A percentile compares a stretch with the other conserved stretches of the same genome.
Conservation (phyloP, 495 filamentous ascomycete genomes). For the Penicillium samsonianum region DNA sequence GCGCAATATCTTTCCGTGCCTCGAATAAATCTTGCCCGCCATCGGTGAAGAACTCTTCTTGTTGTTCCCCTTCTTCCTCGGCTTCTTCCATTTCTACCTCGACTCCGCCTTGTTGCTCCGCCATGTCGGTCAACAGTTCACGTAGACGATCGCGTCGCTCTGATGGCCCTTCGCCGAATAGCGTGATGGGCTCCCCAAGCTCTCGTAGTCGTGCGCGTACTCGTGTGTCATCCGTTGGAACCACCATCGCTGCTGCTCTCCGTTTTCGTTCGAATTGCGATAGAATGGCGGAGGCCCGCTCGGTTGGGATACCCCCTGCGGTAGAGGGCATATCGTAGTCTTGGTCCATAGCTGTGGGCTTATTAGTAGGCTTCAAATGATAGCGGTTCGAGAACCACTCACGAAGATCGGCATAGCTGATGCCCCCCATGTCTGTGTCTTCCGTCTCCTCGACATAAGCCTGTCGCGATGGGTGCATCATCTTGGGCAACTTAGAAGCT, state of each 20-base stretch:
- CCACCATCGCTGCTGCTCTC: slow-evolving; percentile 84
- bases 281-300: slow-evolving; percentile 84
- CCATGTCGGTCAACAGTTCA: slow-evolving; percentile 71
- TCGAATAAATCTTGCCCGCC: slow-evolving; percentile 73
- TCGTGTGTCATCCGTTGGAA: slow-evolving; percentile 90
- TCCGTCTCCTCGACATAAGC: slow-evolving; percentile 93
- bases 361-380: not conserved
- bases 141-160: slow-evolving; percentile 87
- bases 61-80: slow-evolving; percentile 64
- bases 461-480: slow-evolving; percentile 90
- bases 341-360: slow-evolving; percentile 68
- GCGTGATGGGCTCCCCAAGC: slow-evolving; percentile 86
- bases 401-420: slow-evolving; percentile 81
- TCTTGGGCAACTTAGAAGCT: slow-evolving; percentile 36
- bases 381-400: slow-evolving; percentile 36
- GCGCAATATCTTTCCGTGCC: slow-evolving; percentile 78
- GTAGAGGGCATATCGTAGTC: slow-evolving; percentile 79
- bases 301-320: slow-evolving; percentile 74
- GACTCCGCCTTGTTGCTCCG: slow-evolving; percentile 62
- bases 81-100: slow-evolving; percentile 64
- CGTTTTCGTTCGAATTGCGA: slow-evolving; percentile 89
- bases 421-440: slow-evolving; percentile 68
- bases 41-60: slow-evolving; percentile 95
- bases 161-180: slow-evolving; percentile 88
- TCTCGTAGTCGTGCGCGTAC: slow-evolving; percentile 80